Conservation (phyloP, 1,284 basidiomycete species). For the Phylloboletellus chloephorus region DNA sequence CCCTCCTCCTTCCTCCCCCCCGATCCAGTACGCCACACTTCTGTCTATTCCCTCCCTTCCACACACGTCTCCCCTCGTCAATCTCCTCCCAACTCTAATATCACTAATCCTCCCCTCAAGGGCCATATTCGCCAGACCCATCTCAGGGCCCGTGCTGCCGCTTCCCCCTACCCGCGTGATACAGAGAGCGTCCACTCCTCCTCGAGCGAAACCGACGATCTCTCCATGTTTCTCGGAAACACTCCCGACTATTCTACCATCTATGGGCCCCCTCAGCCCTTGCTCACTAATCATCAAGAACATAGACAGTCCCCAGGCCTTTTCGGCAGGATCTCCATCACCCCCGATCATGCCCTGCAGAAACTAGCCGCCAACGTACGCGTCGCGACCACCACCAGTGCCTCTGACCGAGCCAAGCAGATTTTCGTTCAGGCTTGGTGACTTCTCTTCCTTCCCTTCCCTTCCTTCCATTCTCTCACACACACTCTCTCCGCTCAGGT, state of each 20-base stretch:
- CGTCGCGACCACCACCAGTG: constrained; percentile 81
- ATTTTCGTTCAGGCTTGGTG: constrained; percentile 87
- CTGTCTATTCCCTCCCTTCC: constrained; percentile 40
- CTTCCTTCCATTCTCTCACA: constrained; percentile 15
- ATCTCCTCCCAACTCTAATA: constrained; percentile 67
- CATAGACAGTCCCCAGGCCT: constrained; percentile 59
- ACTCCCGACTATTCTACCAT: constrained; percentile 59
- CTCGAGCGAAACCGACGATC: constrained; percentile 78
- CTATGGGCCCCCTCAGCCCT: constrained; percentile 44
- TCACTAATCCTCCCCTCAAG: constrained; percentile 66
- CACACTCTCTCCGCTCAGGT: constrained; percentile 44
- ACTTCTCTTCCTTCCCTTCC: constrained; percentile 26
- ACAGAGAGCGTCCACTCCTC: constrained; percentile 80
- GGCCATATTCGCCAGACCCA: constrained; percentile 67
- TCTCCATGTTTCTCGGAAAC: constrained; percentile 65
- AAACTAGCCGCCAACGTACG: constrained; percentile 82
- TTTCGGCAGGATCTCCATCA: constrained; percentile 70
- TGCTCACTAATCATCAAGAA: constrained; percentile 52
- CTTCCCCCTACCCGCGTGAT: constrained; percentile 78
- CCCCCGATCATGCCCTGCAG: constrained; percentile 71
- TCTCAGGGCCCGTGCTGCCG: constrained; percentile 68
- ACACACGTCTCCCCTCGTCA: constrained; percentile 47
- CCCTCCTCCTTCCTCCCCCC: constrained; percentile 49
- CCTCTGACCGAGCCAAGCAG: constrained; percentile 82
- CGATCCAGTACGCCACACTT: constrained; percentile 45